Conservation (phyloP, 805 yeast species). For the Candida endomychidarum region DNA sequence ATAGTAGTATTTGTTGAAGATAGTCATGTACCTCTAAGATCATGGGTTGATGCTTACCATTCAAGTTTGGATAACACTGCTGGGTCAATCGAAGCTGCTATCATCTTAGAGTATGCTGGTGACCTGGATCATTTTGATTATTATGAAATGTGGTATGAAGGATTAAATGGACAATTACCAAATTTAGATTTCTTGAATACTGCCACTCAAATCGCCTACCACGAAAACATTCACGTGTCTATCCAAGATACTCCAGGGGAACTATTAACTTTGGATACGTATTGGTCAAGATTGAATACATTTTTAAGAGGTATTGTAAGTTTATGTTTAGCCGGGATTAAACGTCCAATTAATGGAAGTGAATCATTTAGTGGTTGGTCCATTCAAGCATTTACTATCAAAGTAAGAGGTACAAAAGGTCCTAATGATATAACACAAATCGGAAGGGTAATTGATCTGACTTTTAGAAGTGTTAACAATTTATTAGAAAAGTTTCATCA, state of each 20-base stretch:
- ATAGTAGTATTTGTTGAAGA: slow-evolving; percentile 81
- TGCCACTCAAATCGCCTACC: slow-evolving; percentile 68
- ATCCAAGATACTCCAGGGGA: slow-evolving; percentile 58
- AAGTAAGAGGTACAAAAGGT: slow-evolving; percentile 62
- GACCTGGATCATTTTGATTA: slow-evolving; percentile 66
- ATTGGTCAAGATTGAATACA: slow-evolving; percentile 55
- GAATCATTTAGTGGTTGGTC: slow-evolving; percentile 97
- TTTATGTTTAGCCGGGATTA: slow-evolving; percentile 69
- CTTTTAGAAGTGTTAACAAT: slow-evolving; percentile 86
- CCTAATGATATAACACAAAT: slow-evolving; percentile 81
- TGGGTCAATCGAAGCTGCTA: slow-evolving; percentile 89
- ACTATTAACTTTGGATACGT: slow-evolving; percentile 48
- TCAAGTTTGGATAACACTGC: slow-evolving; percentile 81
- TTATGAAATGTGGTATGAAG: slow-evolving; percentile 76
- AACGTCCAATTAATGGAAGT: slow-evolving; percentile 57
- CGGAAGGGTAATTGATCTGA: slow-evolving; percentile 87
- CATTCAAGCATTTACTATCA: slow-evolving; percentile 82
- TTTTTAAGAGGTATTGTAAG: slow-evolving; percentile 65
- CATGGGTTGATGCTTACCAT: slow-evolving; percentile 96
- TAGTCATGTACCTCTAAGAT: slow-evolving; percentile 63
- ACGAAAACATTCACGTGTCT: slow-evolving; percentile 71
- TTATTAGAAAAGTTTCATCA: slow-evolving; percentile 95
- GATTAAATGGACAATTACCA: slow-evolving; percentile 94
- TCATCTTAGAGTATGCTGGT: slow-evolving; percentile 77
- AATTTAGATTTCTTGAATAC: slow-evolving; percentile 86